Evolutionary conservation across 2,329 filamentous ascomycete genomes (phyloP).

Genomic region (Thelonectria blattea): DNA sequence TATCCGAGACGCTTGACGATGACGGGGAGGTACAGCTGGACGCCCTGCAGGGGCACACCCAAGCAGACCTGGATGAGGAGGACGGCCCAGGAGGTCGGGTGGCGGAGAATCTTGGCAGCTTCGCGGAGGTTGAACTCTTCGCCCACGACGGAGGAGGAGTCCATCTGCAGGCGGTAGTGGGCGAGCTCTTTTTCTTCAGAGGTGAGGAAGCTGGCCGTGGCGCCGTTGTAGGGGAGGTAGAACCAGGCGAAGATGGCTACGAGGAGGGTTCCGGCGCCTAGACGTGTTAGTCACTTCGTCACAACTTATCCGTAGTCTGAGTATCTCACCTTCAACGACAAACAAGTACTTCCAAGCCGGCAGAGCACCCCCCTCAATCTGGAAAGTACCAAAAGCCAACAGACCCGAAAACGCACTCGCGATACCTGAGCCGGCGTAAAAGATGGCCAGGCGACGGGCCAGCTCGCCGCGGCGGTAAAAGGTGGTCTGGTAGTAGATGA

Average conservation of each 20-base stretch:
- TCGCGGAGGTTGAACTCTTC: conserved; percentile 59
- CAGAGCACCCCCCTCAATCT: conserved; percentile 48
- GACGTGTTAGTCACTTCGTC: not conserved
- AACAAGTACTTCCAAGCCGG: conserved; percentile 57
- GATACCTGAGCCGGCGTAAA: conserved; percentile 78
- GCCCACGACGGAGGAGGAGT: conserved; percentile 68
- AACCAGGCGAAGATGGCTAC: conserved; percentile 70
- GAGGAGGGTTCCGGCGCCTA: conserved; percentile 58
- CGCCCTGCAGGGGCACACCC: conserved; percentile 64
- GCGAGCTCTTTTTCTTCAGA: conserved; percentile 71
- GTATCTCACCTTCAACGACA: conserved; percentile 55
- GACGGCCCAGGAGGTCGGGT: conserved; percentile 56
- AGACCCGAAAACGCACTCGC: conserved; percentile 63
- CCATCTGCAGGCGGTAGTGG: conserved; percentile 75
- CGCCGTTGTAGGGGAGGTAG: conserved; percentile 70
- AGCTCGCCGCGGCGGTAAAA: conserved; percentile 58
- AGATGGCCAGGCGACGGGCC: conserved; percentile 61
- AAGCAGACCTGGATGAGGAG: conserved; percentile 63
- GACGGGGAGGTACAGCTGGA: conserved; percentile 60
- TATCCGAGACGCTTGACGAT: conserved; percentile 58
- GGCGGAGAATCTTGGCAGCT: conserved; percentile 57
- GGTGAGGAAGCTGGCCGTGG: conserved; percentile 69
- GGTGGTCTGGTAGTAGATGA: conserved; percentile 57
- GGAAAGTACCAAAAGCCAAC: conserved; percentile 56
- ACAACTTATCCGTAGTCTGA: not conserved